Conservation (phyloP, 495 filamentous ascomycete genomes). For the Penicillium canescens region DNA sequence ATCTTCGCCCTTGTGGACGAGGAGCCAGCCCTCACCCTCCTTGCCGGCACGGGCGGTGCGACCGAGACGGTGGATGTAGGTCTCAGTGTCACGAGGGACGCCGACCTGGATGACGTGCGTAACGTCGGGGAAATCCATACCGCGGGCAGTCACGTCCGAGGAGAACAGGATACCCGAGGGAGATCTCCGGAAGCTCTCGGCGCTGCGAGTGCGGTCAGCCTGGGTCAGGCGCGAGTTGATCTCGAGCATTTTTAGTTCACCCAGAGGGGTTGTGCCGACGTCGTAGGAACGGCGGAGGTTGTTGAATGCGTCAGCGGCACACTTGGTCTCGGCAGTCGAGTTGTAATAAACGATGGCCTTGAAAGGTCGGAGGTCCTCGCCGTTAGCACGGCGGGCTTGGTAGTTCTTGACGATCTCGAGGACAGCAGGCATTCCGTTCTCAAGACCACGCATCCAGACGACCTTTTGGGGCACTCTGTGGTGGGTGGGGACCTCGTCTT, state of each 20-base stretch:
- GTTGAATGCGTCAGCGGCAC: conserved; percentile 62
- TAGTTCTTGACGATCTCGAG: conserved; percentile 70
- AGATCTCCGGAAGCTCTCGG: conserved; percentile 67
- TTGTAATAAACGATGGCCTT: conserved; percentile 93
- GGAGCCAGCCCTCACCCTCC: conserved; percentile 75
- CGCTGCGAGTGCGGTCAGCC: conserved; percentile 58
- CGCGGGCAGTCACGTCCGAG: conserved; percentile 91
- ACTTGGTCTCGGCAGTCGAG: conserved; percentile 67
- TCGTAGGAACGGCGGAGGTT: conserved; percentile 39
- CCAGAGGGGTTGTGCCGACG: conserved; percentile 42
- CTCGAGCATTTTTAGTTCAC: conserved; percentile 52
- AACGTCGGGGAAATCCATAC: conserved; percentile 78
- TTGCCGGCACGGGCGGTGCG: conserved; percentile 75
- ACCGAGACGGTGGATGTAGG: conserved; percentile 74
- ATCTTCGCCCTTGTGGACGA: conserved; percentile 63
- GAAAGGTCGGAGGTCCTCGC: conserved; percentile 61
- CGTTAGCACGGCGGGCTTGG: conserved; percentile 30
- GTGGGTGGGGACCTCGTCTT: conserved; percentile 82
- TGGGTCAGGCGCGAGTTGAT: conserved; percentile 86
- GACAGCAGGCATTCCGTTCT: conserved; percentile 75
- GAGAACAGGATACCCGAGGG: conserved; percentile 77
- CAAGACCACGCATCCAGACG: conserved; percentile 61
- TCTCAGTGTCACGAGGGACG: conserved; percentile 58
- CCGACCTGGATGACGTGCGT: conserved; percentile 73
- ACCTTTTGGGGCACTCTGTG: conserved; percentile 77